These are phyloP conservation scores for Chalciporus sphaerocephalus DNA, from an alignment of 768 basidiomycete genomes.

Conservation along the genomic window DNA sequence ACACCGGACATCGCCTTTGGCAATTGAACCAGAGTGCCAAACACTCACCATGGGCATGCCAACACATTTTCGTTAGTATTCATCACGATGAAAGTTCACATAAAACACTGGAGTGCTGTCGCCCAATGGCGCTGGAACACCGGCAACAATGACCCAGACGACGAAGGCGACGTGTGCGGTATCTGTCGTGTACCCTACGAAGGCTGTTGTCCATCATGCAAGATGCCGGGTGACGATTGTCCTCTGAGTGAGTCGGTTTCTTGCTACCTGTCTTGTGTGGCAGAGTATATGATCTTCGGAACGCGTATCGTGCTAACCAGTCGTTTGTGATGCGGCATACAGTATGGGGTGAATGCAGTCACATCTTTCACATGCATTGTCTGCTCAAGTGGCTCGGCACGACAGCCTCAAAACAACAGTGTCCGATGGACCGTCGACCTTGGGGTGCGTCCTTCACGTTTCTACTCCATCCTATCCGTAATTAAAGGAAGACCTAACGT, in stretches of 20 bases:
- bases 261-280: not conserved
- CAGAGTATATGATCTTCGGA: too few species aligned
- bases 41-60: not conserved
- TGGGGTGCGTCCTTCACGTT: slow-evolving; percentile 64
- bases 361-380: slow-evolving; percentile 99
- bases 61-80: not conserved
- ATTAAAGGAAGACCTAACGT: too few species aligned
- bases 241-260: slow-evolving; percentile 64
- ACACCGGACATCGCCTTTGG: not conserved
- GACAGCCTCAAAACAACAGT: slow-evolving; percentile 84
- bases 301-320: not conserved
- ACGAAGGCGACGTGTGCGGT: slow-evolving; percentile 69
- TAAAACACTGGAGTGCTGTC: slow-evolving; percentile 86
- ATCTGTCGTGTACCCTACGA: slow-evolving; percentile 92
- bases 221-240: slow-evolving; percentile 94
- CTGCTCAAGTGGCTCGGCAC: slow-evolving; percentile 94
- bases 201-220: slow-evolving; percentile 93
- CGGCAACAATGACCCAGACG: slow-evolving; percentile 34
- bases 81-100: slow-evolving; percentile 64
- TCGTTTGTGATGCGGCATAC: slow-evolving; percentile 13
- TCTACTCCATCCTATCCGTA: not conserved
- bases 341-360: slow-evolving; percentile 99
- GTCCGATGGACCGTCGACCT: slow-evolving; percentile 94
- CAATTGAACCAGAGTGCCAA: not conserved
- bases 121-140: slow-evolving; percentile 88